Evolutionary conservation across 495 filamentous ascomycete genomes (phyloP).

Genomic region (Darksidea phi): DNA sequence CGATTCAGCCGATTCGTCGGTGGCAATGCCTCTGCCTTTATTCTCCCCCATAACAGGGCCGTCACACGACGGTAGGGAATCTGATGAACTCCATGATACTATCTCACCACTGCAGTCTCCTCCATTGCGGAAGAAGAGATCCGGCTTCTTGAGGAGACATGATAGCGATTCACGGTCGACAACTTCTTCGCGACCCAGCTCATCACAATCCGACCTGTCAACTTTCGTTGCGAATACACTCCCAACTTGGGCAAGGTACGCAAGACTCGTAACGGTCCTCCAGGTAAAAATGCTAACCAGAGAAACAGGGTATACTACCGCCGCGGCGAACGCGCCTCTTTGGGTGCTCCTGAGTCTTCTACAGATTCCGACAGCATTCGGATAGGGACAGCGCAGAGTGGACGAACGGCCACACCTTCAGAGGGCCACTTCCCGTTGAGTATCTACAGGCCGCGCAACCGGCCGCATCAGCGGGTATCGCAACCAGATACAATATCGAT

Average conservation of each 20-base stretch:
- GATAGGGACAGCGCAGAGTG: constrained; percentile 32
- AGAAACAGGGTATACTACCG: constrained; percentile 35
- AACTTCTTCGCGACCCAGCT: constrained; percentile 45
- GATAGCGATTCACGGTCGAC: constrained; percentile 32
- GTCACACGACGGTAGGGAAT: constrained; percentile 31
- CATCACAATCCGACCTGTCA: constrained; percentile 41
- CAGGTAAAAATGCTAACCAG: constrained; percentile 41
- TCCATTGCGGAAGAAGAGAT: constrained; percentile 38
- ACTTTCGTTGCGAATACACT: constrained; percentile 58
- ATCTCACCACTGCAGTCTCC: constrained; percentile 43
- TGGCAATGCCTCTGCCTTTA: constrained; percentile 30
- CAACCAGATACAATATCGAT: constrained; percentile 28
- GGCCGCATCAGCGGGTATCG: constrained; percentile 28
- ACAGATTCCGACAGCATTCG: constrained; percentile 30
- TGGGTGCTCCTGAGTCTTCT: constrained; percentile 31
- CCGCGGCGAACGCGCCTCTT: constrained; percentile 38
- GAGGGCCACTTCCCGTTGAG: constrained; percentile 42
- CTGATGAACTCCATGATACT: constrained; percentile 42
- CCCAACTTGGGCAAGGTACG: constrained; percentile 62
- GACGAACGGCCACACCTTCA: constrained; percentile 35
- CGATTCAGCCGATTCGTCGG: constrained; percentile 26
- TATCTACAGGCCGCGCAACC: constrained; percentile 44
- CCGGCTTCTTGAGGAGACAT: constrained; percentile 37
- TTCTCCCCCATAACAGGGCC: constrained; percentile 32
- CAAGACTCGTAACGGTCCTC: background rate